Base-by-base conservation (phyloP, 352 stramenopile genomes). In the Phytopythium mirpurense region DNA sequence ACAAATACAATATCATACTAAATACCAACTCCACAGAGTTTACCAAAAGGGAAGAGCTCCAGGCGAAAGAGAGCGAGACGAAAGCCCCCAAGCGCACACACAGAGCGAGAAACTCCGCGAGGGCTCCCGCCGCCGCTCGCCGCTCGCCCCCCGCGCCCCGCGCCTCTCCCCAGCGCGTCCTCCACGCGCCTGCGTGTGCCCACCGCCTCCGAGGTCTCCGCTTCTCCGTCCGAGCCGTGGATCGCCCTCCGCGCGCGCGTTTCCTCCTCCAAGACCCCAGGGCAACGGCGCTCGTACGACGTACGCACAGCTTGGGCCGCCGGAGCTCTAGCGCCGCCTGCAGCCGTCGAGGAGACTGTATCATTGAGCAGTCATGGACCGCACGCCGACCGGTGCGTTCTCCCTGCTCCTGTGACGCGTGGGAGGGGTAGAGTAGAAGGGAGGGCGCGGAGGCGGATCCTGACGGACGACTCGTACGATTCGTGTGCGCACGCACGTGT, bases 61-160 rank as follows among this genome's bases (percentile, higher is more conserved):
- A 9, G 21, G 40, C 12, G 40, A 40, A 19, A 45, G 41, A 2
- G 41, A 31, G 23, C 31, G 23, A 45, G 40, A 29, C 18, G 40
- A 45, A 45, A 45, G 19, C 40, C 40, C 40, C 11, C 19, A 11
- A 27, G 23, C 41, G 11, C 6, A 10, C 32, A 32, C 32, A 32
- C 41, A 47, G 40, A 45, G 21, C 41, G 23, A 47, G 41, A 47
- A 32, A 29, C 23, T 21, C 41, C 31, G 23, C 41, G 10, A 32
- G 41, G 14, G 23, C 12, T n/a, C n/a, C 32, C n/a, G 29, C 46
- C 21, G 46, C 34, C 31, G 46, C 31, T 3, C 23, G 46, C 46
- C 46, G 29, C 46, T 5, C 29, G 3, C 29, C 31, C n/a, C 46
- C 46, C 19, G 46, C 46, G 10, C n/a, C 19, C 27, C n/a, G n/a